Percentiles rank a stretch among this genome's conserved stretches.
phyloP scores from a whole-genome alignment of 768 basidiomycete species.

The Trametes maxima region DNA sequence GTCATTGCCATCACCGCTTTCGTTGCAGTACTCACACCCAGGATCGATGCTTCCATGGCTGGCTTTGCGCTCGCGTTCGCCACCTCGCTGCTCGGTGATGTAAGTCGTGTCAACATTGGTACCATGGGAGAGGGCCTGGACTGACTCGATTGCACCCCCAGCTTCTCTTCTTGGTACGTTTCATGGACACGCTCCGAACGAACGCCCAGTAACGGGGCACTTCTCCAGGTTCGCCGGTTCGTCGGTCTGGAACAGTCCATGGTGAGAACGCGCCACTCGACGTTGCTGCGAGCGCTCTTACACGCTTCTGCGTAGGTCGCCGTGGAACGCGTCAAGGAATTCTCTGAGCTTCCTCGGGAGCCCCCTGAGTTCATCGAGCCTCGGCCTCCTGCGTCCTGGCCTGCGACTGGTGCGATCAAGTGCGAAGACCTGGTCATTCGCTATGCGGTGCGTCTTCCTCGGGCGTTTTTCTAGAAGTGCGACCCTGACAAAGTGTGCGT shows the following conservation, averaged over 20 bases:
- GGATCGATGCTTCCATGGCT: conserved; percentile 77
- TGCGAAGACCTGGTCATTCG: conserved; percentile 77
- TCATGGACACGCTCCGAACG: neutral
- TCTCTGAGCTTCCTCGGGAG: conserved; percentile 77
- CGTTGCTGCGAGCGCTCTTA: neutral
- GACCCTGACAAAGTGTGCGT: conserved; percentile 6
- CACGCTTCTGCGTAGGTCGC: conserved; percentile 55
- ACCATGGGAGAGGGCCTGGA: neutral
- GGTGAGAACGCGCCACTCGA: conserved; percentile 45
- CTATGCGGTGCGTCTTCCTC: conserved; percentile 61
- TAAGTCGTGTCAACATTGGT: conserved; percentile 33
- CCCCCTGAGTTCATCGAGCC: conserved; percentile 85
- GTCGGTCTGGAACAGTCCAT: conserved; percentile 91
- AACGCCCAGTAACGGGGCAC: conserved; percentile 7
- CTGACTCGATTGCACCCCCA: conserved; percentile 32
- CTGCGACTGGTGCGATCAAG: conserved; percentile 64
- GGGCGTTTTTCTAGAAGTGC: conserved; percentile 10
- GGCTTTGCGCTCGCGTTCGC: conserved; percentile 90
- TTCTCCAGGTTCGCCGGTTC: conserved; percentile 63
- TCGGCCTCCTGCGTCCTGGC: conserved; percentile 81
- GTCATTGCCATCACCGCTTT: conserved; percentile 73
- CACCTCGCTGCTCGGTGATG: conserved; percentile 70
- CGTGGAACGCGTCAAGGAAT: conserved; percentile 90
- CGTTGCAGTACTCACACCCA: conserved; percentile 65
- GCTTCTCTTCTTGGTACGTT: conserved; percentile 61